Conservation (phyloP, 768 basidiomycete species). For the Russula lepida region DNA sequence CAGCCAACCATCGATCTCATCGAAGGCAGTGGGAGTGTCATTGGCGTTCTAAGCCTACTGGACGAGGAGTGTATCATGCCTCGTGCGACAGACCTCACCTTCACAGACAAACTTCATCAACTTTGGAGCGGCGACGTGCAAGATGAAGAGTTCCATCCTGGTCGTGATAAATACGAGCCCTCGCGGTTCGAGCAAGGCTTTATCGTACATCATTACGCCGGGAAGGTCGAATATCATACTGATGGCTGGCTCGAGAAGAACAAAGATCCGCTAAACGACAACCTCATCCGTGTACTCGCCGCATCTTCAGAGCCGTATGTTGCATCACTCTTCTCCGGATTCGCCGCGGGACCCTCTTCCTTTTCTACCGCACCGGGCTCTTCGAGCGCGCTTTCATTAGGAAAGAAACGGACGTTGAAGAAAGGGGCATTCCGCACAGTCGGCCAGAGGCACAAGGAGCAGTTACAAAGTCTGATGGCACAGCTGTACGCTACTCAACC, state of each 20-base stretch:
- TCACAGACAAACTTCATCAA: constrained; percentile 83
- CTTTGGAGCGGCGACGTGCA: constrained; percentile 54
- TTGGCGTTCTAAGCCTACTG: constrained; percentile 86
- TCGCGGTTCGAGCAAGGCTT: constrained; percentile 91
- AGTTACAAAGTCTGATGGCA: constrained; percentile 81
- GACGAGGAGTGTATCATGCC: constrained; percentile 99
- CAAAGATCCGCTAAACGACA: constrained; percentile 96
- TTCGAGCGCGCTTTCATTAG: constrained; percentile 37
- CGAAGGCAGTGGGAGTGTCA: constrained; percentile 59
- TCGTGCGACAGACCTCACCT: constrained; percentile 91
- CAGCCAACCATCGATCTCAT: constrained; percentile 99
- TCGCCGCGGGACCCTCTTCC: constrained; percentile 38
- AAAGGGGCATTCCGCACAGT: constrained; percentile 97
- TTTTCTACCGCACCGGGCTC: constrained; percentile 33
- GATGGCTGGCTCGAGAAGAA: constrained; percentile 99
- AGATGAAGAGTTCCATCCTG: constrained; percentile 55
- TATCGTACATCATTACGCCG: constrained; percentile 92
- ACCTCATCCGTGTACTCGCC: constrained; percentile 81
- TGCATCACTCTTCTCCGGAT: constrained; percentile 78
- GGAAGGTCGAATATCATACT: constrained; percentile 91
- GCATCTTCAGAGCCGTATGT: constrained; percentile 77
- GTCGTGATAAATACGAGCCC: constrained; percentile 76
- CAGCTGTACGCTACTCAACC: constrained; percentile 93
- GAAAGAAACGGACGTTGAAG: constrained; percentile 72
- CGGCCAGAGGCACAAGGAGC: constrained; percentile 92